Evolutionary conservation across 208 protist genomes (phyloP).

Genomic region (Wallacemonas sp.): DNA sequence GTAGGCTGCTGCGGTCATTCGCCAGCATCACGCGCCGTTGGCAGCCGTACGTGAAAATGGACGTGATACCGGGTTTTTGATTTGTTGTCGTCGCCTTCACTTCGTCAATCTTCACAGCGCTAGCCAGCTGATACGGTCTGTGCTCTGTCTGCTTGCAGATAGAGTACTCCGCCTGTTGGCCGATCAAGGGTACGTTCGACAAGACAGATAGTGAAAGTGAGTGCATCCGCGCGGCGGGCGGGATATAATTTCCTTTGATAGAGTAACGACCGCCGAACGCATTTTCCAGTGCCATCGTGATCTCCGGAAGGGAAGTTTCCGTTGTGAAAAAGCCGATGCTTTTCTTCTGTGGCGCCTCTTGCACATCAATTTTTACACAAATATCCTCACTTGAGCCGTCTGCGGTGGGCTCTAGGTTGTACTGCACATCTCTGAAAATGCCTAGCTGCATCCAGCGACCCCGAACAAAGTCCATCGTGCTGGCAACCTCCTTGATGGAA

Average conservation of each 20-base stretch:
- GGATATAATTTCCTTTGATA: constrained; percentile 78
- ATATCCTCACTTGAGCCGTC: constrained; percentile 67
- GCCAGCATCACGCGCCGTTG: constrained; percentile 56
- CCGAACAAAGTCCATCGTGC: constrained; percentile 48
- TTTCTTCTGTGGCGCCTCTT: constrained; percentile 66
- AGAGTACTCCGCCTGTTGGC: constrained; percentile 77
- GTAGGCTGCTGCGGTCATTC: constrained; percentile 39
- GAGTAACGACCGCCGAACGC: constrained; percentile 76
- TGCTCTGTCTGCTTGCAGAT: constrained; percentile 58
- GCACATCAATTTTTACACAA: constrained; percentile 74
- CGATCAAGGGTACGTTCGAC: constrained; percentile 80
- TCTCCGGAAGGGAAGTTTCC: constrained; percentile 73
- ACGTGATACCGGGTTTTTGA: constrained; percentile 45
- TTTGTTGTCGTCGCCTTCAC: constrained; percentile 57
- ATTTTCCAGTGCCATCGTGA: constrained; percentile 71
- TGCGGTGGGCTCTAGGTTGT: constrained; percentile 79
- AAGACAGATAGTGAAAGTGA: constrained; percentile 65
- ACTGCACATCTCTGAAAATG: constrained; percentile 71
- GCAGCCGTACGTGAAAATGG: constrained; percentile 67
- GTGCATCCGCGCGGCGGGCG: constrained; percentile 71
- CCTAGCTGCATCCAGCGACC: constrained; percentile 60
- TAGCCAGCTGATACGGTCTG: constrained; percentile 65
- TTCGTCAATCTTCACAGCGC: constrained; percentile 64
- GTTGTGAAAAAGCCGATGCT: constrained; percentile 82
- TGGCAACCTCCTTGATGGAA: constrained; percentile 56